Evolutionary conservation across 208 protist species (phyloP), one percentile per base, ranked within the genome.

Genomic region (Entamoeba dispar): DNA sequence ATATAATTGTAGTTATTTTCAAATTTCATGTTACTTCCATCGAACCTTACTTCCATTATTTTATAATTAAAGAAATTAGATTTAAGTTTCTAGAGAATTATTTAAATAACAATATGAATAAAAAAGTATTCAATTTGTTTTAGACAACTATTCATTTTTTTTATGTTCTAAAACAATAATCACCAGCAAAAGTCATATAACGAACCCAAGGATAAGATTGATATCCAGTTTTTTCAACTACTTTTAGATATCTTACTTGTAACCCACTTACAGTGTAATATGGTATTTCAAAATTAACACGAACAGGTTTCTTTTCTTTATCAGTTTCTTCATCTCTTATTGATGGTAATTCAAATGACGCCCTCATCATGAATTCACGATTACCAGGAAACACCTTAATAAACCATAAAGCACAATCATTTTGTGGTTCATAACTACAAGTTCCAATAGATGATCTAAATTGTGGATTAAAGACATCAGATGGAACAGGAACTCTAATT

Each of bases 381-480:
- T 95, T 95, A 14, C 96, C 96, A 22, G 92, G 73, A 90, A 98
- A 97, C 55, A 96, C 95, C 0, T 93, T 94, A 77, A 98, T 96
- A 19, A 19, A 93, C 97, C 97, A 98, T 8, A 95, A 77, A 1
- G 97, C 51, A 55, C 73, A 12, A 17, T 31, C 73, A 57, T 86
- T 55, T 38, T 92, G 22, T 50, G 69, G 43, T 31, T 92, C 93
- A 92, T 49, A 93, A 14, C 5, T 34, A 47, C 43, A 50, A 10
- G 14, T 91, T 47, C 93, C 73, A 91, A 12, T 50, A 61, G 69
- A 49, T 94, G 10, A n/a, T 49, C n/a, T 38, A 38, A 94, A 49
- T 31, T 69, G 27, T 22, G 69, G 27, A 3, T 49, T 69, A 43
- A 43, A 49, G 5, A 17, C 73, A 69, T 69, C 55, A 14, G 55